A percentile compares a stretch with the other conserved stretches of the same genome.
phyloP scores from a whole-genome alignment of 768 basidiomycete species.

The Daedaleopsis nitida region DNA sequence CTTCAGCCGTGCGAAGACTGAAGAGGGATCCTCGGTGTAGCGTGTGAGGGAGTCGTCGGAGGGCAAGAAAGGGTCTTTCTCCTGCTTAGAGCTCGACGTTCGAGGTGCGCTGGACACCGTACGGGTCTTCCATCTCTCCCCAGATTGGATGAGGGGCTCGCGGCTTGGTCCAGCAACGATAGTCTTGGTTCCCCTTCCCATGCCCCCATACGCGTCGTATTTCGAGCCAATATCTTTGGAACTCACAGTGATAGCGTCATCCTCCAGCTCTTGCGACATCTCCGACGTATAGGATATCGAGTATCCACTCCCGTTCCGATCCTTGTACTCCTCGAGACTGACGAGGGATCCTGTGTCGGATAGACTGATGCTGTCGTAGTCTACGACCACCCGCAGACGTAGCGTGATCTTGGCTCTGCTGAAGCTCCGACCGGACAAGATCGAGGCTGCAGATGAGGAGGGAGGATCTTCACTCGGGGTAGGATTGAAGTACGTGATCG shows the following conservation, averaged over 20 bases:
- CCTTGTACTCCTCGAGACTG: conserved; percentile 73
- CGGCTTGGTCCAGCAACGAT: conserved; percentile 28
- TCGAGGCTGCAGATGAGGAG: conserved; percentile 71
- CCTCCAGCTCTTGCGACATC: conserved; percentile 51
- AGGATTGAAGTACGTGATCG: conserved; percentile 78
- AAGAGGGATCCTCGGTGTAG: conserved; percentile 17
- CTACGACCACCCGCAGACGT: conserved; percentile 74
- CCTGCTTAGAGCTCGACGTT: conserved; percentile 12
- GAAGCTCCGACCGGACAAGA: conserved; percentile 65
- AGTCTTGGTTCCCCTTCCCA: conserved; percentile 26
- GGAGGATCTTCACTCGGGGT: conserved; percentile 74
- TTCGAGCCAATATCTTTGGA: conserved; percentile 56
- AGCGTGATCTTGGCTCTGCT: conserved; percentile 74
- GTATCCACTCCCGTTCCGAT: conserved; percentile 56
- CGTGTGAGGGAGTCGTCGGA: conserved; percentile 8
- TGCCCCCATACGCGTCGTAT: conserved; percentile 23
- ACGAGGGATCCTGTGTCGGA: conserved; percentile 85
- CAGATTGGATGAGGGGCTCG: conserved; percentile 21
- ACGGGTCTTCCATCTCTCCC: conserved; percentile 24
- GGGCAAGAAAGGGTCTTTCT: conserved; percentile 2
- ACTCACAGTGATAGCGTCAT: conserved; percentile 76
- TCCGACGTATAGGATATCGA: conserved; percentile 51
- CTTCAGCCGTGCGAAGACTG: conserved; percentile 55
- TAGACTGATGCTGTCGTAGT: conserved; percentile 89
- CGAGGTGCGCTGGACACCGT: conserved; percentile 23